phyloP scores from a whole-genome alignment of 306 rosid genomes.

The Datisca glomerata region DNA sequence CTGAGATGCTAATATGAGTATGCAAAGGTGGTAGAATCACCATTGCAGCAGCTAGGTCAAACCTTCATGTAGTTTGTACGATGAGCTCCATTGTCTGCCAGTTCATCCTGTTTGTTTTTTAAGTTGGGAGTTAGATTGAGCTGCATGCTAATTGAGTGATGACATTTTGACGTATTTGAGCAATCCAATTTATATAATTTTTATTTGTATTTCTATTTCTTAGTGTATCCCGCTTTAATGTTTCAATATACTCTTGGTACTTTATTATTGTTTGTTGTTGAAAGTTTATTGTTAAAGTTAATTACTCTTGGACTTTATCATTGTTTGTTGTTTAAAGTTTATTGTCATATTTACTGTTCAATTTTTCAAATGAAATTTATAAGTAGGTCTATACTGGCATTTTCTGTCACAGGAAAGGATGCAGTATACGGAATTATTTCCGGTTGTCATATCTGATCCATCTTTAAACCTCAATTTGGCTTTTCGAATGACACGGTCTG shows the following conservation, averaged over 20 bases:
- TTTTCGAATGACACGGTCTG: conserved; percentile 50
- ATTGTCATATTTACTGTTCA: no score
- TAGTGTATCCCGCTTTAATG: no score
- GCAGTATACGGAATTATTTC: conserved; percentile 55
- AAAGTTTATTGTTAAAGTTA: no score
- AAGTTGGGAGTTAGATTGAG: no score
- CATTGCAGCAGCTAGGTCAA: neutral
- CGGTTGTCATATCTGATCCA: conserved; percentile 51
- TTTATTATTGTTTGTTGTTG: no score
- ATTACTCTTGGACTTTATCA: no score
- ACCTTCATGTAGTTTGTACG: conserved; percentile 3
- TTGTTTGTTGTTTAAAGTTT: no score
- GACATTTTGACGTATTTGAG: no score
- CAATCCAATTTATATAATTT: no score
- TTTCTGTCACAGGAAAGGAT: conserved; percentile 53
- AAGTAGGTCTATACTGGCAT: conserved; percentile 4
- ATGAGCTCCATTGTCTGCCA: neutral
- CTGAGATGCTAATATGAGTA: neutral
- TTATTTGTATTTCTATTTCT: no score
- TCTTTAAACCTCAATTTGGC: conserved; percentile 56
- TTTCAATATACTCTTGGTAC: no score
- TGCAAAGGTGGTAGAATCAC: neutral
- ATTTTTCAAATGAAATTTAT: neutral
- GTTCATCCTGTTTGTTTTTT: conserved; percentile 1
- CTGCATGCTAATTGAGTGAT: no score